A percentile compares a stretch with the other conserved stretches of the same genome.
These are phyloP conservation scores for Backusella macrospora DNA, from an alignment of 192 early-diverging fungal genomes.

Conservation along the genomic window DNA sequence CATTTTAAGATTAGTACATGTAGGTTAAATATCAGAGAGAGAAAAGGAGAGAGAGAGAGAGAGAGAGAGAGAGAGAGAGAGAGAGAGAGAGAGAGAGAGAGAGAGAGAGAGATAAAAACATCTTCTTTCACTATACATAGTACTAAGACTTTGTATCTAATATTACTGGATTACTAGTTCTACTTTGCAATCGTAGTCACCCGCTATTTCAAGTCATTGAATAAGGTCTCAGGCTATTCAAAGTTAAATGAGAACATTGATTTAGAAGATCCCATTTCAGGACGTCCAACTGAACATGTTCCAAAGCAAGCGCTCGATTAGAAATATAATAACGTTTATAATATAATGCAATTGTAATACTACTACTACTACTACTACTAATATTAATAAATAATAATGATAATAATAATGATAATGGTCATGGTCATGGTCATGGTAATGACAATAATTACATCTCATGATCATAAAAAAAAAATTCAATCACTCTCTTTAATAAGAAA, in stretches of 20 bases:
- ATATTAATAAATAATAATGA: neutral
- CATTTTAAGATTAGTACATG: constrained; percentile 35
- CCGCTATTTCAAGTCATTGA: constrained; percentile 25
- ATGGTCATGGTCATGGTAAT: neutral
- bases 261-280: constrained; percentile 12
- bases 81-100: no score
- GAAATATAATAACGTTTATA: neutral
- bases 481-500: neutral
- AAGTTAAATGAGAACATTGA: constrained; percentile 11
- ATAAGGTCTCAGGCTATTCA: constrained; percentile 12
- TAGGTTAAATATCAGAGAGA: neutral
- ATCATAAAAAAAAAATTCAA: neutral
- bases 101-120: neutral
- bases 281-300: neutral
- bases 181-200: constrained; percentile 33
- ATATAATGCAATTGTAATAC: constrained; percentile 5
- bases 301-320: constrained; percentile 14
- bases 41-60: no score
- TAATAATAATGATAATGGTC: neutral
- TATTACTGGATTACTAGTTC: neutral
- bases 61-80: no score
- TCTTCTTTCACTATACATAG: neutral
- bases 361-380: neutral
- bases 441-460: neutral
- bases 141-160: neutral